A percentile compares a stretch with the other conserved stretches of the same genome.
Conservation (phyloP, 2,329 filamentous ascomycete genomes). For the Aspergillus clavatus region DNA sequence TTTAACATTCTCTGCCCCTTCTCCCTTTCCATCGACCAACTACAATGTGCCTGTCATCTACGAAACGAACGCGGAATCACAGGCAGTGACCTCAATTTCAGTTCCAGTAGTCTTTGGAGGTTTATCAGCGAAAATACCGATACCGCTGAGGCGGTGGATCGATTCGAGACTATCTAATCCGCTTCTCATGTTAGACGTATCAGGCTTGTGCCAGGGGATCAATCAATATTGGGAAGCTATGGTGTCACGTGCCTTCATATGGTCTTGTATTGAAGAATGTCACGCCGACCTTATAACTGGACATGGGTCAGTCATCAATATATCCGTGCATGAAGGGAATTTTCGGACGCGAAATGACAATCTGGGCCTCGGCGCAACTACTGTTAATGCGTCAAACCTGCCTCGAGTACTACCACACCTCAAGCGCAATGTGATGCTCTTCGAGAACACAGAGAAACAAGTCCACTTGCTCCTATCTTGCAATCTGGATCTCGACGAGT, state of each 20-base stretch:
- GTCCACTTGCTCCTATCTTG: slow-evolving; percentile 32
- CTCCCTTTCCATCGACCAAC: slow-evolving; percentile 31
- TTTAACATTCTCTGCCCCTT: slow-evolving; percentile 32
- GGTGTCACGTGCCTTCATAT: slow-evolving; percentile 35
- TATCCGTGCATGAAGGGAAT: background rate
- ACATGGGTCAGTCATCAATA: background rate
- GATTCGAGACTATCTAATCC: slow-evolving; percentile 30
- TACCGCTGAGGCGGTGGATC: slow-evolving; percentile 32
- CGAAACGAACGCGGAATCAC: slow-evolving; percentile 32
- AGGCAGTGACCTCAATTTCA: slow-evolving; percentile 30
- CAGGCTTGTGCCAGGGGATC: slow-evolving; percentile 40
- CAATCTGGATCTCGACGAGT: slow-evolving; percentile 33
- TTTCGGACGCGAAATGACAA: background rate
- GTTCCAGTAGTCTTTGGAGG: slow-evolving; percentile 16
- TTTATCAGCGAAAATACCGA: slow-evolving; percentile 24
- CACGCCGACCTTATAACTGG: slow-evolving; percentile 14
- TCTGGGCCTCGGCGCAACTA: slow-evolving; percentile 7
- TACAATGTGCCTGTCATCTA: slow-evolving; percentile 34
- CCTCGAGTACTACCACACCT: slow-evolving; percentile 33
- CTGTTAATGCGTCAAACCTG: slow-evolving; percentile 21
- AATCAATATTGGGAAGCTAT: slow-evolving; percentile 40
- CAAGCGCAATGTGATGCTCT: slow-evolving; percentile 32
- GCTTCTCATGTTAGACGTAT: slow-evolving; percentile 34
- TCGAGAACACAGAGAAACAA: slow-evolving; percentile 18
- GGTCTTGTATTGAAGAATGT: slow-evolving; percentile 31